Percentiles rank a stretch among this genome's conserved stretches.
Evolutionary conservation across 2,329 filamentous ascomycete species (phyloP).

Genomic region (Pleoardoris graminearum): DNA sequence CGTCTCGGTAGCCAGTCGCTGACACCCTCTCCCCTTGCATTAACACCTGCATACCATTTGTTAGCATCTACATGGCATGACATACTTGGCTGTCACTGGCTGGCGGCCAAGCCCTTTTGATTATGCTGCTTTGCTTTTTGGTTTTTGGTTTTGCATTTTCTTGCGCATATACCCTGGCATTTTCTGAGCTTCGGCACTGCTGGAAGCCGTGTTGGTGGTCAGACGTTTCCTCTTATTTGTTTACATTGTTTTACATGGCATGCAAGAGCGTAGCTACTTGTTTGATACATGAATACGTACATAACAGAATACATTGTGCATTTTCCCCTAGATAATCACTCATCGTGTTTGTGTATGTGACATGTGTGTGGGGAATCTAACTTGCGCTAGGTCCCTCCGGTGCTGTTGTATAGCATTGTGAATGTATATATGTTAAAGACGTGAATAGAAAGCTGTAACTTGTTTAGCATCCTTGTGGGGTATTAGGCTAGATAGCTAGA

Average conservation of each 20-base stretch:
- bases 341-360: no score
- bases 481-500: no score
- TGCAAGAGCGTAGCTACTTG: background rate
- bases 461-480: no score
- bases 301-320: background rate
- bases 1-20: background rate
- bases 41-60: background rate
- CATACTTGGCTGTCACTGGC: slow-evolving; percentile 1
- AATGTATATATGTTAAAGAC: no score
- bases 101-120: background rate
- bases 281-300: background rate
- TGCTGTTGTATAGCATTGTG: no score
- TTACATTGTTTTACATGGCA: background rate
- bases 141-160: background rate
- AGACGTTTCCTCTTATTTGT: background rate
- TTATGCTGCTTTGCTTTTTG: background rate
- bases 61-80: background rate
- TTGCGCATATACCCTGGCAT: slow-evolving; percentile 2
- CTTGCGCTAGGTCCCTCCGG: no score
- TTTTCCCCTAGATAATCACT: no score
- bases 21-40: background rate
- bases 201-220: background rate
- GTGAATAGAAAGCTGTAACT: no score
- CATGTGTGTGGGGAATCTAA: no score
- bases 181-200: background rate